These are phyloP conservation scores for Aspergillus campestris DNA, from an alignment of 495 filamentous ascomycete genomes.

Conservation along the genomic window DNA sequence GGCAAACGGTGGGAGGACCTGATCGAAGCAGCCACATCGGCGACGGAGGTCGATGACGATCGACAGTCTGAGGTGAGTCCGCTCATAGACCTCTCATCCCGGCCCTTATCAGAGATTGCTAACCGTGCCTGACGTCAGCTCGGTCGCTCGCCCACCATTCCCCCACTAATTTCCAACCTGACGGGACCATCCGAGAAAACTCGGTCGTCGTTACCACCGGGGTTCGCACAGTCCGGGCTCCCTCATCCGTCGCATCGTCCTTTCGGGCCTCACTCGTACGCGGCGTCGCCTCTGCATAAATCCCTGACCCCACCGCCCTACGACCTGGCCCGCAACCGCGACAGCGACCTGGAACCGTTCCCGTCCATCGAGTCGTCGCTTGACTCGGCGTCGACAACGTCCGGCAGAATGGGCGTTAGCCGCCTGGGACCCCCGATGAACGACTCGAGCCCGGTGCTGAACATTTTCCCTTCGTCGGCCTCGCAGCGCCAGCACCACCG, in stretches of 20 bases:
- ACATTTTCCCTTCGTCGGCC: slow-evolving; percentile 28
- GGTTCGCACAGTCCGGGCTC: slow-evolving; percentile 29
- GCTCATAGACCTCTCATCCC: background rate
- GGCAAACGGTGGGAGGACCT: slow-evolving; percentile 92
- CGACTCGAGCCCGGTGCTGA: slow-evolving; percentile 43
- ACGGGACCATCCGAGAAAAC: slow-evolving; percentile 40
- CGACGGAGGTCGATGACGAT: slow-evolving; percentile 80
- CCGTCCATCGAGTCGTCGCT: slow-evolving; percentile 72
- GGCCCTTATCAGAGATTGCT: background rate
- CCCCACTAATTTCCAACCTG: slow-evolving; percentile 33
- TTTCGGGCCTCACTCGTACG: slow-evolving; percentile 62
- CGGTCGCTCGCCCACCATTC: slow-evolving; percentile 60
- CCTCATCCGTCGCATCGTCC: slow-evolving; percentile 37
- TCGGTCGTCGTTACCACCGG: slow-evolving; percentile 72
- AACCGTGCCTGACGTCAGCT: slow-evolving; percentile 5
- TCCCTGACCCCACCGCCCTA: slow-evolving; percentile 74
- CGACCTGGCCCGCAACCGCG: slow-evolving; percentile 44
- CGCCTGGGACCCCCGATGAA: slow-evolving; percentile 36
- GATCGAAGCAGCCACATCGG: slow-evolving; percentile 83
- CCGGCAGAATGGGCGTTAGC: slow-evolving; percentile 57
- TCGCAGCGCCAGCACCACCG: slow-evolving; percentile 38
- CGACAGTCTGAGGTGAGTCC: slow-evolving; percentile 52
- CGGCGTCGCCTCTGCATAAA: slow-evolving; percentile 79
- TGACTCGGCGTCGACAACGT: slow-evolving; percentile 43
- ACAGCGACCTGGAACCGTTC: slow-evolving; percentile 63